phyloP scores from a whole-genome alignment of 176 grass and related monocot species.

The Themeda triandra region DNA sequence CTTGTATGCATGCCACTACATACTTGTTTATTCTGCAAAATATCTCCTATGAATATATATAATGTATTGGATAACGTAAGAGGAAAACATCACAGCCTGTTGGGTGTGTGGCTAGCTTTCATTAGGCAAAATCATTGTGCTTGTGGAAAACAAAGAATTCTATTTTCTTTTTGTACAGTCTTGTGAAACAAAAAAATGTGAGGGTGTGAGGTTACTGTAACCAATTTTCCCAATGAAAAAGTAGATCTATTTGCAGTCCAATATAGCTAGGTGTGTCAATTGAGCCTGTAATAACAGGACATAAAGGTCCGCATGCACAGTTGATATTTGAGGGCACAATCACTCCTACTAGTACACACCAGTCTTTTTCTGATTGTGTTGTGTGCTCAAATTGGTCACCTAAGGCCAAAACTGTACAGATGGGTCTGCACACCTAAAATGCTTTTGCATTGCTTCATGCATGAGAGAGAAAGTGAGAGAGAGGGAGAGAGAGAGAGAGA shows the following conservation, averaged over 20 bases:
- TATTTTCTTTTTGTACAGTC: background rate
- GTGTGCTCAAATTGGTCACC: conserved; percentile 39
- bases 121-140: background rate
- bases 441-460: conserved; percentile 20
- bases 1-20: too few relatives aligned
- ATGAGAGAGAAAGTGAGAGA: conserved; percentile 9
- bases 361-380: conserved; percentile 28
- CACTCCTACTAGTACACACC: conserved; percentile 15
- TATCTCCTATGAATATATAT: background rate
- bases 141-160: background rate
- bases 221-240: background rate
- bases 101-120: background rate
- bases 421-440: conserved; percentile 32
- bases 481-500: conserved; percentile 5
- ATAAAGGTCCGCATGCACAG: background rate
- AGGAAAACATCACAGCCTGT: background rate
- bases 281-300: background rate
- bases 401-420: conserved; percentile 40
- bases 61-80: background rate
- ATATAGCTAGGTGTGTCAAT: background rate
- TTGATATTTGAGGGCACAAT: background rate
- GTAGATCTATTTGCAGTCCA: background rate
- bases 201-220: background rate
- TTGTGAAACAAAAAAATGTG: background rate
- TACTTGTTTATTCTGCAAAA: background rate